These are phyloP conservation scores for Tolypocladium cylindrosporum DNA, from an alignment of 2,329 filamentous ascomycete species.

Conservation along the genomic window DNA sequence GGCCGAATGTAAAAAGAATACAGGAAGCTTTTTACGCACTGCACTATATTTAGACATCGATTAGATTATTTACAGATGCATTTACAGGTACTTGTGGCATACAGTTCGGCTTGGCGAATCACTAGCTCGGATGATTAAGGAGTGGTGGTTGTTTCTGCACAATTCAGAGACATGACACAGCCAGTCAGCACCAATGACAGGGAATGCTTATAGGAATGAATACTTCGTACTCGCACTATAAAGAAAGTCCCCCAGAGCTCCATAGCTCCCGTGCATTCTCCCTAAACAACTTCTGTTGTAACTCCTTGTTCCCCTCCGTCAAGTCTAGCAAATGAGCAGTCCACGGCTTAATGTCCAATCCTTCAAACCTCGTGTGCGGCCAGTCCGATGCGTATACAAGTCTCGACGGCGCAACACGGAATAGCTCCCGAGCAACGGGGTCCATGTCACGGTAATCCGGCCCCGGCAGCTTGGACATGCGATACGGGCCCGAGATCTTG, in stretches of 20 bases:
- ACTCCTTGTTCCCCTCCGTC: background rate
- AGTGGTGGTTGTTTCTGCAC: background rate
- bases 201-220: too few species aligned
- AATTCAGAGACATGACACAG: background rate
- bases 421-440: slow-evolving; percentile 36
- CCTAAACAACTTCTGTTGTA: background rate
- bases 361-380: slow-evolving; percentile 54
- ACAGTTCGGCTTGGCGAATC: too few species aligned
- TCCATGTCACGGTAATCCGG: slow-evolving; percentile 33
- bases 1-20: too few species aligned
- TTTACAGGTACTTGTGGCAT: too few species aligned
- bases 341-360: slow-evolving; percentile 36
- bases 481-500: slow-evolving; percentile 50
- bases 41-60: too few species aligned
- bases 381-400: slow-evolving; percentile 53
- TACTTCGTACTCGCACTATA: background rate
- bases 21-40: too few species aligned
- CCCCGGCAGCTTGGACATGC: slow-evolving; percentile 30
- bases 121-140: background rate
- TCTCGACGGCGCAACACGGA: slow-evolving; percentile 29
- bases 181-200: background rate
- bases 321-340: slow-evolving; percentile 1
- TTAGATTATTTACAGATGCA: too few species aligned
- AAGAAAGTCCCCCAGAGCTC: background rate
- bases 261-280: background rate